Evolutionary conservation across 805 yeast species (phyloP), one percentile per base, ranked within the genome.

Genomic region (Ascoidea rubescens): DNA sequence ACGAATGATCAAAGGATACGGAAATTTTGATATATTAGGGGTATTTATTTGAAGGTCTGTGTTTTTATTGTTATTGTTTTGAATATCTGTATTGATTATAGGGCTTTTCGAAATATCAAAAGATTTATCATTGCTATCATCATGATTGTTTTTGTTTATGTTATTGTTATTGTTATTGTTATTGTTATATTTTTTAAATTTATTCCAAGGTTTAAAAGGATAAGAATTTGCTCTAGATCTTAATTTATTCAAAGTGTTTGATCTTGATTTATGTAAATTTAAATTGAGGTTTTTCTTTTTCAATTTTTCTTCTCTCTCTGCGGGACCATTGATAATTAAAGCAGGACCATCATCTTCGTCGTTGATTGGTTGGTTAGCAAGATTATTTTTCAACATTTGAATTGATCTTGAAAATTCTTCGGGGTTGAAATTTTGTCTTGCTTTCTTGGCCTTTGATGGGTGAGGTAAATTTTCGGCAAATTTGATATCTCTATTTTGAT

Each of bases 321-420:
- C 77, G 1, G 98, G 96, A 0, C 93, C 82, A 54, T 75, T 75
- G 47, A 89, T 83, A 5, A 83, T 79, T 43, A 88, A 66, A 1
- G 91, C 89, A 4, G 91, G 93, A 0, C 91, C 95, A 44, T 82
- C 79, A 43, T 79, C 83, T 44, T 74, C 78, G 30, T 72, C 74
- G 14, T 16, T 46, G 31, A 31, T 60, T 51, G 31, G 61, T 59
- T 45, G 64, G 62, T 30, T 62, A 65, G n/a, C 67, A 68, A 52
- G 73, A 73, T 46, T 73, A 51, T 75, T 73, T 58, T 84, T 84
- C 68, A 90, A 69, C 82, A 89, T 80, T 46, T 88, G 81, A 58
- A 89, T 84, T 4, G 96, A 88, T 70, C 83, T 73, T 63, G 73
- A 83, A 80, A 89, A 82, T 61, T 90, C 96, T 49, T 84, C 78